Conservation (phyloP, 805 yeast species). For the Wickerhamiella kazuoi region DNA sequence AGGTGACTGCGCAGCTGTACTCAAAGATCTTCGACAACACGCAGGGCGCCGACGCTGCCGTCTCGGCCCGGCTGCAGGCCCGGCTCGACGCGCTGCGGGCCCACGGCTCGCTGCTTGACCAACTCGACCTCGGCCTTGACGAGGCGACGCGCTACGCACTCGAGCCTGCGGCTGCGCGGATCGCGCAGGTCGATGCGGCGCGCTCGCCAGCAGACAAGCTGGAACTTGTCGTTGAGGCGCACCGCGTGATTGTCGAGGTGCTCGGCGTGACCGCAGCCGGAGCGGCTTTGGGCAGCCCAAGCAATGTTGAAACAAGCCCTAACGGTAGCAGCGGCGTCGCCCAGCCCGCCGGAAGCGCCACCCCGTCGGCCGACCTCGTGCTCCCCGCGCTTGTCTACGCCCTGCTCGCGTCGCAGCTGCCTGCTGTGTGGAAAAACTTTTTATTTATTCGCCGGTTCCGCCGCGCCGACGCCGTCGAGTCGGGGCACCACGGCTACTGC, state of each 20-base stretch:
- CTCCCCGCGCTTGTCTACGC: constrained; percentile 24
- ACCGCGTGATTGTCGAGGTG: constrained; percentile 21
- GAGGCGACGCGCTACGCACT: constrained; percentile 5
- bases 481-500: constrained; percentile 26
- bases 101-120: constrained; percentile 16
- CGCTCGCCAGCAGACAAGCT: constrained; percentile 22
- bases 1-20: constrained; percentile 22
- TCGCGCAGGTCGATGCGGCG: constrained; percentile 14
- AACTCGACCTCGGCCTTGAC: constrained; percentile 17
- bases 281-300: not conserved
- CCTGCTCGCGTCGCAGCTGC: constrained; percentile 18
- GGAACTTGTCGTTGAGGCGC: constrained; percentile 20
- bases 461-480: constrained; percentile 15
- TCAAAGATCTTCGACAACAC: constrained; percentile 19
- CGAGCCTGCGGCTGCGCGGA: constrained; percentile 7
- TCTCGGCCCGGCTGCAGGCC: constrained; percentile 12
- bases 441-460: constrained; percentile 25
- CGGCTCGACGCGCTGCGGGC: constrained; percentile 17
- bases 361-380: constrained; percentile 22
- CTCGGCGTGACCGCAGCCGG: constrained; percentile 1
- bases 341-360: constrained; percentile 8
- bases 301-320: no score
- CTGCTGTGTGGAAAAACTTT: constrained; percentile 22
- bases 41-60: constrained; percentile 8
- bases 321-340: not conserved